Percentiles rank a stretch among this genome's conserved stretches.
Conservation (phyloP, 2,329 filamentous ascomycete genomes). For the Fusarium graminum region DNA sequence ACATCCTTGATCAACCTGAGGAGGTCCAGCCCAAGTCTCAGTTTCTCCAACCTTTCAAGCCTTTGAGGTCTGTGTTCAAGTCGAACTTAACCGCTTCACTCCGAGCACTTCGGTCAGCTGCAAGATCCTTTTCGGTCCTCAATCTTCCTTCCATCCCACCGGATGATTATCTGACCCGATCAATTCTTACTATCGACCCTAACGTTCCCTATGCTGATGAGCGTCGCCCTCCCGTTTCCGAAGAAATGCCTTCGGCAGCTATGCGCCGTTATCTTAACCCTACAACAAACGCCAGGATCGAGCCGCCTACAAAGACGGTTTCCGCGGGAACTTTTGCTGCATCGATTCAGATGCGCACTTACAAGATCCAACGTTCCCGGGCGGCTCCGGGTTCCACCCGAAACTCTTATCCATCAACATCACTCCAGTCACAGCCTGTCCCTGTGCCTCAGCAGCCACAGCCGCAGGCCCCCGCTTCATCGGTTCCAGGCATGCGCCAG, state of each 20-base stretch:
- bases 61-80: conserved; percentile 72
- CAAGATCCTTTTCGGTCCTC: conserved; percentile 72
- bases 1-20: conserved; percentile 59
- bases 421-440: conserved; percentile 49
- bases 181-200: conserved; percentile 75
- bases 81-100: conserved; percentile 77
- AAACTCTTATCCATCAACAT: conserved; percentile 51
- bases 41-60: conserved; percentile 58
- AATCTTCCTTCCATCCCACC: conserved; percentile 74
- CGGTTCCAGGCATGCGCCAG: conserved; percentile 67
- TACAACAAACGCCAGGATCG: conserved; percentile 59
- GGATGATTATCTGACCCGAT: conserved; percentile 75
- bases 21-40: conserved; percentile 54
- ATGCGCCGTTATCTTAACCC: conserved; percentile 77
- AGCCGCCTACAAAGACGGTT: conserved; percentile 48
- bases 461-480: conserved; percentile 51
- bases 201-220: conserved; percentile 76
- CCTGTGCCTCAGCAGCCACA: conserved; percentile 50
- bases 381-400: conserved; percentile 53
- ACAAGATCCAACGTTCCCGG: conserved; percentile 69
- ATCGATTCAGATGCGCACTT: conserved; percentile 80
- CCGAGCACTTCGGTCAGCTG: conserved; percentile 72
- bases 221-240: conserved; percentile 71
- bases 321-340: conserved; percentile 66
- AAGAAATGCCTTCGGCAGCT: conserved; percentile 74